Conservation (phyloP, 768 basidiomycete species). For the Botryobasidium botryosum region DNA sequence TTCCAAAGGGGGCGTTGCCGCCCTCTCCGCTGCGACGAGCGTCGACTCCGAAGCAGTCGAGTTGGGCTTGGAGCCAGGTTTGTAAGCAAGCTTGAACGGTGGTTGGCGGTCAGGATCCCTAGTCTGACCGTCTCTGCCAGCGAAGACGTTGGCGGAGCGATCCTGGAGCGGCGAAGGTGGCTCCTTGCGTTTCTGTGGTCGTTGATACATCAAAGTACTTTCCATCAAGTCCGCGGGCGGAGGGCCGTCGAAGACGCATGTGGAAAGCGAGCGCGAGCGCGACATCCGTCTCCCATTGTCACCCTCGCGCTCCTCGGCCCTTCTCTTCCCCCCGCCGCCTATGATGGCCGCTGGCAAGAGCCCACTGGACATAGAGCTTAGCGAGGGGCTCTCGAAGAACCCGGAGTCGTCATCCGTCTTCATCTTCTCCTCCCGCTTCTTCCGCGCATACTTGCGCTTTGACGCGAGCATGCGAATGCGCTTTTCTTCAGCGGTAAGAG, state of each 20-base stretch:
- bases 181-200: too few species aligned
- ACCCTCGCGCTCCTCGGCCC: too few species aligned
- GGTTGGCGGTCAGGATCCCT: background rate
- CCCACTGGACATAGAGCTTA: too few species aligned
- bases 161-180: background rate
- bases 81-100: background rate
- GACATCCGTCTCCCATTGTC: too few species aligned
- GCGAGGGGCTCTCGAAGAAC: too few species aligned
- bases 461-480: too few species aligned
- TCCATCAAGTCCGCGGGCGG: too few species aligned
- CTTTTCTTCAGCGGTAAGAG: background rate
- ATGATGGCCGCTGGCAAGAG: too few species aligned
- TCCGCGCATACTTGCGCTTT: background rate
- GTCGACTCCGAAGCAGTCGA: background rate
- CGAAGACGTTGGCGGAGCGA: background rate
- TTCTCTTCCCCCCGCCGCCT: too few species aligned
- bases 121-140: background rate
- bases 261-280: too few species aligned
- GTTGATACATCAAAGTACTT: too few species aligned
- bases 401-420: background rate
- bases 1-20: background rate
- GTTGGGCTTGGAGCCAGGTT: background rate
- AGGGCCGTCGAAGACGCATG: too few species aligned
- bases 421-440: background rate
- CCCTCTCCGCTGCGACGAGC: background rate